Conservation (phyloP, 352 stramenopile genomes). For the Pythium aristosporum region DNA sequence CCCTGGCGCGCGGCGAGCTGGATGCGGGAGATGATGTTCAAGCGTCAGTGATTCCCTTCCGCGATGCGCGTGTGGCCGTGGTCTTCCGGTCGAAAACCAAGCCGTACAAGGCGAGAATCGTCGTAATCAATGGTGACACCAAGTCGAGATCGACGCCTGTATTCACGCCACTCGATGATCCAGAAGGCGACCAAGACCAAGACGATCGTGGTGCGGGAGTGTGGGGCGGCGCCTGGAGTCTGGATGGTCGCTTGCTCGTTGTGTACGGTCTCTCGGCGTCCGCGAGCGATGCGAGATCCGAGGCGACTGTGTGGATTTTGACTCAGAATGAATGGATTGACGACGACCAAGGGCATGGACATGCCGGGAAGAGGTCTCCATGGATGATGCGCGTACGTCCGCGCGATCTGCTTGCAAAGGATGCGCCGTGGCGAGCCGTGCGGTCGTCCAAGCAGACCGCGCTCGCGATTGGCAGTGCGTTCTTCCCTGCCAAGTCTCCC, state of each 20-base stretch:
- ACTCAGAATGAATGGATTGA: slow-evolving; percentile 40
- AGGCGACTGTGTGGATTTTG: slow-evolving; percentile 46
- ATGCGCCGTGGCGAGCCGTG: slow-evolving; percentile 33
- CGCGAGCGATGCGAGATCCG: slow-evolving; percentile 15
- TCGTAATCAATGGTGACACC: slow-evolving; percentile 1
- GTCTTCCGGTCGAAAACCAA: slow-evolving; percentile 16
- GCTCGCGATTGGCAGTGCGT: slow-evolving; percentile 32
- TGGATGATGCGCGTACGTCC: slow-evolving; percentile 38
- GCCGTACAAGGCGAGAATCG: slow-evolving; percentile 10
- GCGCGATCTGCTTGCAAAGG: slow-evolving; percentile 35
- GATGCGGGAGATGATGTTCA: neutral
- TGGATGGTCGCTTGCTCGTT: slow-evolving; percentile 50
- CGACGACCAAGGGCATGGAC: neutral
- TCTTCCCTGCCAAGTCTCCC: slow-evolving; percentile 38
- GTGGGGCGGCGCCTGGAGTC: slow-evolving; percentile 37
- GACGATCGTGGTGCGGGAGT: neutral
- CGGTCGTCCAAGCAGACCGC: slow-evolving; percentile 21
- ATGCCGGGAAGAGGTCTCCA: neutral
- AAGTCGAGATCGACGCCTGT: neutral
- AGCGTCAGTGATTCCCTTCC: slow-evolving; percentile 9
- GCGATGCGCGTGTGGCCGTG: slow-evolving; percentile 17
- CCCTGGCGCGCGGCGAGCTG: slow-evolving; percentile 1
- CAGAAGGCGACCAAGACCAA: neutral
- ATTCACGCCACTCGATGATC: slow-evolving; percentile 6
- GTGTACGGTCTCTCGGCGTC: slow-evolving; percentile 32